Percentiles rank a stretch among this genome's conserved stretches.
These are phyloP conservation scores for Fusarium tupiense DNA, from an alignment of 2,329 filamentous ascomycete species.

Conservation along the genomic window DNA sequence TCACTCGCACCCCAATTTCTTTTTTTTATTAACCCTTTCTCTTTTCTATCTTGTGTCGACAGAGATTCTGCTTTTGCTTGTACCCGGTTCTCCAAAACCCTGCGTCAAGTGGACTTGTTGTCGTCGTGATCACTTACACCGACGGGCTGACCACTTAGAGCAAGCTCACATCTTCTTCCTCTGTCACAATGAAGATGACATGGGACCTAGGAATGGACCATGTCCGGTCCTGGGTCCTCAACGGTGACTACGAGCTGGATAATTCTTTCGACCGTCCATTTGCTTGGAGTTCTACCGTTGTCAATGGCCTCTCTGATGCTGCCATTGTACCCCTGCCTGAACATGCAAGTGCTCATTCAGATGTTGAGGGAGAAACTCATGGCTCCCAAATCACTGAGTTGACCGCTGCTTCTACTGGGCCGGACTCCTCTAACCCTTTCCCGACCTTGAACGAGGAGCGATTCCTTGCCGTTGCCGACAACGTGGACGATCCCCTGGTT, in stretches of 20 bases:
- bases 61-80: background rate
- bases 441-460: constrained; percentile 14
- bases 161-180: constrained; percentile 5
- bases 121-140: constrained; percentile 7
- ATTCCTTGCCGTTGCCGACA: constrained; percentile 25
- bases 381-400: constrained; percentile 12
- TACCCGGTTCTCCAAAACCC: background rate
- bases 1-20: constrained; percentile 15
- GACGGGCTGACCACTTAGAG: constrained; percentile 7
- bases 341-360: constrained; percentile 36
- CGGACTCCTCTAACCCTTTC: constrained; percentile 10
- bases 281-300: constrained; percentile 40
- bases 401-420: constrained; percentile 21
- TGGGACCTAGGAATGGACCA: constrained; percentile 44
- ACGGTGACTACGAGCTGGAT: constrained; percentile 34
- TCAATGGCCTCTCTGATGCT: constrained; percentile 40
- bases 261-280: constrained; percentile 36
- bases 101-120: background rate
- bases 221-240: constrained; percentile 43
- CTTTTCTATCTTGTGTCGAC: background rate
- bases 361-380: constrained; percentile 9
- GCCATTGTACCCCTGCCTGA: constrained; percentile 24
- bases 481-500: constrained; percentile 37
- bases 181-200: constrained; percentile 40
- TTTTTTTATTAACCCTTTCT: constrained; percentile 3